Percentiles rank a stretch among this genome's conserved stretches.
Conservation (phyloP, 1,284 basidiomycete genomes). For the Cryptococcus deneoformans region DNA sequence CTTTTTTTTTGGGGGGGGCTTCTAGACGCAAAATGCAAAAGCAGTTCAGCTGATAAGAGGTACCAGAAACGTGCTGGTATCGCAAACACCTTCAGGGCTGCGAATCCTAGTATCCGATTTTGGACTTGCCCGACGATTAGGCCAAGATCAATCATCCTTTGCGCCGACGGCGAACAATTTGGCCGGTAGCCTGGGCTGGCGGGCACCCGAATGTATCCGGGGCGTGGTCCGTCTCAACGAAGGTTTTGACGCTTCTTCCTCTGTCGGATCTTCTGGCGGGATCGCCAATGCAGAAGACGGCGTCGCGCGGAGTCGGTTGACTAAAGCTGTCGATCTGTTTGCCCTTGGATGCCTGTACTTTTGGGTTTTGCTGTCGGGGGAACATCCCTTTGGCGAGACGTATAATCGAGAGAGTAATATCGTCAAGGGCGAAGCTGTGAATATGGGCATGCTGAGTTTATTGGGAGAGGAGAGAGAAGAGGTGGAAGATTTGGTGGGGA, state of each 20-base stretch:
- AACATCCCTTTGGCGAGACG: constrained; percentile 85
- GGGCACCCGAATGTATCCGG: constrained; percentile 86
- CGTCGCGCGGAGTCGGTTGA: constrained; percentile 56
- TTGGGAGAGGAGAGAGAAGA: constrained; percentile 91
- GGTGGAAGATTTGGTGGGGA: constrained; percentile 70
- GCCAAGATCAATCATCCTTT: constrained; percentile 91
- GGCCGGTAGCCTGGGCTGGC: constrained; percentile 90
- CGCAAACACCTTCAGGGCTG: constrained; percentile 64
- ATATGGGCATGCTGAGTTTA: constrained; percentile 64
- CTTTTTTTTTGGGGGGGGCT: not conserved
- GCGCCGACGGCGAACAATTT: constrained; percentile 67
- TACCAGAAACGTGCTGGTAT: constrained; percentile 89
- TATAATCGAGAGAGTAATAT: constrained; percentile 93
- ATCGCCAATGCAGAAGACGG: constrained; percentile 8
- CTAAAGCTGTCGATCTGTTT: constrained; percentile 92
- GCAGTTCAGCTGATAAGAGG: too few species aligned
- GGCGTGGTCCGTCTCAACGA: constrained; percentile 90
- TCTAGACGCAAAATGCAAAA: too few species aligned
- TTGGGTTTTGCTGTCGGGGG: constrained; percentile 80
- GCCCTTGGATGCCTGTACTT: constrained; percentile 91
- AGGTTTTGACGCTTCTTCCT: constrained; percentile 55
- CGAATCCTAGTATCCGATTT: constrained; percentile 95
- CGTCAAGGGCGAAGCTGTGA: constrained; percentile 67
- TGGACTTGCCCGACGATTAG: constrained; percentile 87
- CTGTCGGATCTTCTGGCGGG: constrained; percentile 14